A percentile compares a stretch with the other conserved stretches of the same genome.
Conservation (phyloP, 1,139 yeast species). For the Suhomyces terraborum region DNA sequence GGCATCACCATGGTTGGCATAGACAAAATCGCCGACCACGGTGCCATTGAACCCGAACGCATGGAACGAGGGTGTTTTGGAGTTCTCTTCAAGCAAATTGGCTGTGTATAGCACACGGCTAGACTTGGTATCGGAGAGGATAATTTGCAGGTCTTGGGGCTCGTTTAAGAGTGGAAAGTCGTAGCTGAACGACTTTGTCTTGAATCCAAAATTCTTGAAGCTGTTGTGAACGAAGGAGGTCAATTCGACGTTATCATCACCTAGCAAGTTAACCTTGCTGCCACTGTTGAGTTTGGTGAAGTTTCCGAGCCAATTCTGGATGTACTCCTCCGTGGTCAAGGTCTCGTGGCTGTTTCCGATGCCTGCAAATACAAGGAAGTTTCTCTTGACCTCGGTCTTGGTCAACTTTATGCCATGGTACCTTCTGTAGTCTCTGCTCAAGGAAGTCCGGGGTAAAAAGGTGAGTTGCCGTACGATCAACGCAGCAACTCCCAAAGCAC, state of each 20-base stretch:
- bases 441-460: constrained; percentile 84
- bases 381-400: constrained; percentile 62
- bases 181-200: constrained; percentile 23
- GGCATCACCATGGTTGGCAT: constrained; percentile 34
- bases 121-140: constrained; percentile 26
- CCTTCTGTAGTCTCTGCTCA: constrained; percentile 79
- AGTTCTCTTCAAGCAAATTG: constrained; percentile 28
- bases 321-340: constrained; percentile 31
- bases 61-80: constrained; percentile 41
- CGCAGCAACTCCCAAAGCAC: constrained; percentile 55
- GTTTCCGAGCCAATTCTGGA: constrained; percentile 27
- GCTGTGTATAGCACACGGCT: constrained; percentile 31
- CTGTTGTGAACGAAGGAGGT: constrained; percentile 27
- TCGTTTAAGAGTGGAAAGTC: constrained; percentile 22
- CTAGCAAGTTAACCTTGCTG: constrained; percentile 26
- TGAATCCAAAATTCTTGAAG: constrained; percentile 34
- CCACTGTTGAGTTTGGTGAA: constrained; percentile 19
- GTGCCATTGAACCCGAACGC: constrained; percentile 35
- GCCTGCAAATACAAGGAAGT: constrained; percentile 29
- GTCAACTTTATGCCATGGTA: constrained; percentile 67
- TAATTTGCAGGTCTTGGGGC: constrained; percentile 30
- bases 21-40: constrained; percentile 30
- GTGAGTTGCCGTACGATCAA: constrained; percentile 63
- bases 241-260: constrained; percentile 32
- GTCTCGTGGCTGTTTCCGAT: constrained; percentile 28